phyloP scores from a whole-genome alignment of 2,329 filamentous ascomycete species.

The Scopulariopsis brevicaulis region DNA sequence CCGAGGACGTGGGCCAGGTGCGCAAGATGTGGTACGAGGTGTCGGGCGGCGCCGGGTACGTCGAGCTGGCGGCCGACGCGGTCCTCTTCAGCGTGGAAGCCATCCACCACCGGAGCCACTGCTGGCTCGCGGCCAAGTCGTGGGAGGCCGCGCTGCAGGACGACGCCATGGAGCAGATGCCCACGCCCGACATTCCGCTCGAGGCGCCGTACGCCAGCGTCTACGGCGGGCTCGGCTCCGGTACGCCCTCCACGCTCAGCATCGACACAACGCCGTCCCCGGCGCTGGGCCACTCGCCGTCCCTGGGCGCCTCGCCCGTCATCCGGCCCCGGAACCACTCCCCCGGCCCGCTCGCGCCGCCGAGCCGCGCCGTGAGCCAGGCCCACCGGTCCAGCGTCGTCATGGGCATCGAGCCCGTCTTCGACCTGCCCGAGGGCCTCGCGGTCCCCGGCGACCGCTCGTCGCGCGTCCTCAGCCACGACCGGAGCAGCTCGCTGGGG shows the following conservation, averaged over 20 bases:
- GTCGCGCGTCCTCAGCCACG: conserved; percentile 8
- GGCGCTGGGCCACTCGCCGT: conserved; percentile 7
- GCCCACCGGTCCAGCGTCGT: conserved; percentile 29
- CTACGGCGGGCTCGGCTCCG: neutral
- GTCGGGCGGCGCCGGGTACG: conserved; percentile 47
- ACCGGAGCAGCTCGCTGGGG: conserved; percentile 14
- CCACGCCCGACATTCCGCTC: too few relatives aligned
- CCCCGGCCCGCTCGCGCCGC: conserved; percentile 15
- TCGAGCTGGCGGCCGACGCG: conserved; percentile 48
- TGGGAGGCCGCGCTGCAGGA: conserved; percentile 26
- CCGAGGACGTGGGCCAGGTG: conserved; percentile 50
- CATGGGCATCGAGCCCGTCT: conserved; percentile 29
- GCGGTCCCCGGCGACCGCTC: conserved; percentile 5
- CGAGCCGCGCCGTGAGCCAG: conserved; percentile 12
- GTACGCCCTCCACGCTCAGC: conserved; percentile 10
- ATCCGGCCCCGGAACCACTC: conserved; percentile 26
- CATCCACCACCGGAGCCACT: conserved; percentile 46
- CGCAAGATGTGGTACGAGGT: conserved; percentile 66
- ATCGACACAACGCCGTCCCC: conserved; percentile 15
- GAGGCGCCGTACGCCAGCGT: neutral
- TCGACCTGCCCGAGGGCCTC: conserved; percentile 4
- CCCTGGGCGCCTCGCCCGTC: conserved; percentile 12
- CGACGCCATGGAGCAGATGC: conserved; percentile 3
- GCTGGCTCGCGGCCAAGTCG: conserved; percentile 39
- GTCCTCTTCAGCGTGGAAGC: conserved; percentile 51